These are phyloP conservation scores for Aspergillus amoenus DNA, from an alignment of 2,329 filamentous ascomycete species.

Conservation along the genomic window DNA sequence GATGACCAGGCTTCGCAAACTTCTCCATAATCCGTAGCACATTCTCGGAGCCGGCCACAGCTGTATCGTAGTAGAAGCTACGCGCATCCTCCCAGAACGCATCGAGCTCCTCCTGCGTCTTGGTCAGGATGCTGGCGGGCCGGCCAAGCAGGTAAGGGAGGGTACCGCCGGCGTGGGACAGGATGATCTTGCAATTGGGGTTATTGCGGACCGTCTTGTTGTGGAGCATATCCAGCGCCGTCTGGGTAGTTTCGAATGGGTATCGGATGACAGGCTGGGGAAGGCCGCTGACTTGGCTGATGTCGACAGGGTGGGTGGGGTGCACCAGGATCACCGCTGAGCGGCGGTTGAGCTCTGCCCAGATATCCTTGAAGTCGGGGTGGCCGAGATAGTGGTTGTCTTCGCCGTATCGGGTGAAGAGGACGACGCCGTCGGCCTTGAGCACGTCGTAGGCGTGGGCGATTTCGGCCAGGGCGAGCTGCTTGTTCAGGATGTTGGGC, in stretches of 20 bases:
- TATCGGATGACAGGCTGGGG: conserved; percentile 46
- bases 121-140: conserved; percentile 14
- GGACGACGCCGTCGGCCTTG: conserved; percentile 45
- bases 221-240: conserved; percentile 45
- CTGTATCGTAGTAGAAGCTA: conserved; percentile 30
- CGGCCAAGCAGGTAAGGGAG: conserved; percentile 35
- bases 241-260: conserved; percentile 47
- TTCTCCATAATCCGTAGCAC: neutral
- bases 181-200: conserved; percentile 46
- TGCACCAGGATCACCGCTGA: conserved; percentile 45
- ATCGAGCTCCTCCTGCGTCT: conserved; percentile 12
- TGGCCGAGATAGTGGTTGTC: conserved; percentile 47
- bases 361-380: conserved; percentile 40
- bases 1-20: neutral
- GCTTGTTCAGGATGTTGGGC: conserved; percentile 10
- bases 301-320: conserved; percentile 43
- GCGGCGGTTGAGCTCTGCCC: conserved; percentile 43
- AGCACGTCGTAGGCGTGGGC: conserved; percentile 14
- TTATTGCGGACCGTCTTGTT: conserved; percentile 29
- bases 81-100: conserved; percentile 11
- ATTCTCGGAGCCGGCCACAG: conserved; percentile 13
- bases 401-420: conserved; percentile 46
- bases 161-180: conserved; percentile 41
- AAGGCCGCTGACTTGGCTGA: conserved; percentile 27
- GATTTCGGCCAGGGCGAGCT: conserved; percentile 11